Conservation (phyloP, 116 monocot genomes). For the Cymodocea nodosa region DNA sequence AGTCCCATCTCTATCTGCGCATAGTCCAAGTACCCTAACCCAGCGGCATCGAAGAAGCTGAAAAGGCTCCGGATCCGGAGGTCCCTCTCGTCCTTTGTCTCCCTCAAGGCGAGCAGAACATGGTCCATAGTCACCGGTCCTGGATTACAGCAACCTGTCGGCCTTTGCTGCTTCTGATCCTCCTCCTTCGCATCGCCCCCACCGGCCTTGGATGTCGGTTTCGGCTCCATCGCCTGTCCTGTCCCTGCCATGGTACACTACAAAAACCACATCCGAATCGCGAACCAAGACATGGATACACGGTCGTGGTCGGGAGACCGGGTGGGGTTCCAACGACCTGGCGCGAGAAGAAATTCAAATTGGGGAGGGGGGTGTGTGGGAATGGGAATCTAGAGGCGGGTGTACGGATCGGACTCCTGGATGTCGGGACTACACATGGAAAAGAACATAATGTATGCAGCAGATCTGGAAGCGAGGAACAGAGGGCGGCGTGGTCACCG, state of each 20-base stretch:
- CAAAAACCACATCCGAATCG: no score
- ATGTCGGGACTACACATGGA: neutral
- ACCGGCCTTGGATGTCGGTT: slow-evolving; percentile 3
- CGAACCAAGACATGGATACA: no score
- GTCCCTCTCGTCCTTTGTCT: slow-evolving; percentile 76
- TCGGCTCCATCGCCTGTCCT: slow-evolving; percentile 14
- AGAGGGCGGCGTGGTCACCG: no score
- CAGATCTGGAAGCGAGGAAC: no score
- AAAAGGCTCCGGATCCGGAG: slow-evolving; percentile 73
- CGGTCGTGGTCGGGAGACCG: no score
- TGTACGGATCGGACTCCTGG: no score
- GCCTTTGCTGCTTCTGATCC: slow-evolving; percentile 7
- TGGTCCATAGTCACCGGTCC: slow-evolving; percentile 63
- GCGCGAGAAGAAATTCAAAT: no score
- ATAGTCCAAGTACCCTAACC: slow-evolving; percentile 49
- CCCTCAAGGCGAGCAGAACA: slow-evolving; percentile 69
- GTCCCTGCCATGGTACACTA: slow-evolving; percentile 14
- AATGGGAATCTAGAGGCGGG: no score
- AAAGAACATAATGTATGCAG: neutral
- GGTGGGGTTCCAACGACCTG: no score
- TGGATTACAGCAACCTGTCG: slow-evolving; percentile 36
- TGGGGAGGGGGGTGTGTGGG: no score
- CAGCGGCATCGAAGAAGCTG: slow-evolving; percentile 56
- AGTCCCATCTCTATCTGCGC: slow-evolving; percentile 67
- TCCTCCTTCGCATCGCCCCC: neutral